Conservation (phyloP, 306 rosid genomes). For the Fragaria nilgerrensis region DNA sequence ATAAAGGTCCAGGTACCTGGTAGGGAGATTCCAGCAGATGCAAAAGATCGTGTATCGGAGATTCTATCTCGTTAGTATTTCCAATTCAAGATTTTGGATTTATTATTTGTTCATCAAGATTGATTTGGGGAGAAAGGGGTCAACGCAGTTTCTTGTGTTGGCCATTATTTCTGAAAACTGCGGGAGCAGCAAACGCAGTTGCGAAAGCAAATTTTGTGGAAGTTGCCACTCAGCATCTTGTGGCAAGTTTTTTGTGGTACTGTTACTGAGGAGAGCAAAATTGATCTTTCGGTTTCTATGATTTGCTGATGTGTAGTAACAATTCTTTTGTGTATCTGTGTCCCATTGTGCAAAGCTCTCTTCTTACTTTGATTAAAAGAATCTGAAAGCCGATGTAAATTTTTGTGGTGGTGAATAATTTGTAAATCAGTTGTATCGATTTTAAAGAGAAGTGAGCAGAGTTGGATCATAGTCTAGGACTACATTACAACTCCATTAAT, state of each 20-base stretch:
- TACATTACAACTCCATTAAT: neutral
- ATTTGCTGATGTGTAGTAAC: constrained; percentile 38
- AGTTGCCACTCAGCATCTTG: constrained; percentile 13
- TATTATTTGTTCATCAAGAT: constrained; percentile 6
- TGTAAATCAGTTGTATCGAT: constrained; percentile 33
- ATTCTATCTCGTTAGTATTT: constrained; percentile 53
- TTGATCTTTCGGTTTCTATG: constrained; percentile 21
- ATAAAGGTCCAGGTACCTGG: constrained; percentile 90
- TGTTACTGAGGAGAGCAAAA: neutral
- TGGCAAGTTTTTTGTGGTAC: constrained; percentile 7
- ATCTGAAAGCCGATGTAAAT: constrained; percentile 39
- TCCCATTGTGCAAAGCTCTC: constrained; percentile 15
- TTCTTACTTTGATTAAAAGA: constrained; percentile 21
- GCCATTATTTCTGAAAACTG: constrained; percentile 19
- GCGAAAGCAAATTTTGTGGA: constrained; percentile 20
- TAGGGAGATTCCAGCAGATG: constrained; percentile 83
- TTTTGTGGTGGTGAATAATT: constrained; percentile 8
- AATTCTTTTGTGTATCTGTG: constrained; percentile 34
- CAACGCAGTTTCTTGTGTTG: constrained; percentile 13
- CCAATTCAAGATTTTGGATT: constrained; percentile 20
- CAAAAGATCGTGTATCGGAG: constrained; percentile 65
- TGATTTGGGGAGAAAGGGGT: constrained; percentile 20
- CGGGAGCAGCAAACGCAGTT: constrained; percentile 32
- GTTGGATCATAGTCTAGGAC: neutral
- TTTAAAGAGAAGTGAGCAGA: neutral